Evolutionary conservation across 208 protist genomes (phyloP).

Genomic region (Trichomonas vaginalis): DNA sequence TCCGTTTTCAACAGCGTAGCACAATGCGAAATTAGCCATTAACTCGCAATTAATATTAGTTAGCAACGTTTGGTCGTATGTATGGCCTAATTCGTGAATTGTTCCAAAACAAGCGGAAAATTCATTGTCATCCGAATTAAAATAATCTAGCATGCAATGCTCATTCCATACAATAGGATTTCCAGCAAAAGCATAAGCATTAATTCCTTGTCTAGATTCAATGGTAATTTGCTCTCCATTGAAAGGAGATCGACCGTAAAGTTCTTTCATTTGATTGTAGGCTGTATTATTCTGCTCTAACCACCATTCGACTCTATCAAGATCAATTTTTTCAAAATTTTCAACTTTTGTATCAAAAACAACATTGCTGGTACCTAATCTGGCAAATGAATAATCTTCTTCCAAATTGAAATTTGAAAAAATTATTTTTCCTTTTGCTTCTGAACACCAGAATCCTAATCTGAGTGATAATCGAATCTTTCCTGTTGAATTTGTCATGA

Average conservation of each 20-base stretch:
- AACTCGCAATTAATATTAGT: not conserved
- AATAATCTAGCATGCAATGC: not conserved
- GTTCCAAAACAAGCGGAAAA: not conserved
- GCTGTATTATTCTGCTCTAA: not conserved
- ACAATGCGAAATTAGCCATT: not conserved
- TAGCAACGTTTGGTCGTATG: not conserved
- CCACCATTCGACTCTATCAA: not conserved
- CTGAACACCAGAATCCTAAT: not conserved
- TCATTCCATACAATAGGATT: slow-evolving; percentile 12
- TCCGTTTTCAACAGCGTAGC: not conserved
- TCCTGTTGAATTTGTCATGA: not conserved
- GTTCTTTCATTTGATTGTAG: not conserved
- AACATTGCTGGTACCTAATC: not conserved
- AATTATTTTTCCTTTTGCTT: not conserved
- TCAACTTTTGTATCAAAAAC: not conserved
- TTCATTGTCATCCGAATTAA: not conserved
- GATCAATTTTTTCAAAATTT: not conserved
- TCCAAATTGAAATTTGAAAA: not conserved
- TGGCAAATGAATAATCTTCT: not conserved
- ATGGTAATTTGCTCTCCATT: not conserved
- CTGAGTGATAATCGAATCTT: not conserved
- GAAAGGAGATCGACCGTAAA: not conserved
- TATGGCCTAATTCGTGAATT: not conserved
- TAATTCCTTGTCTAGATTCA: not conserved
- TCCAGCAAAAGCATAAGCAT: not conserved